Percentiles rank a stretch among this genome's conserved stretches.
Evolutionary conservation across 164 flowering plant genomes (phyloP).

Genomic region (Macadamia integrifolia): DNA sequence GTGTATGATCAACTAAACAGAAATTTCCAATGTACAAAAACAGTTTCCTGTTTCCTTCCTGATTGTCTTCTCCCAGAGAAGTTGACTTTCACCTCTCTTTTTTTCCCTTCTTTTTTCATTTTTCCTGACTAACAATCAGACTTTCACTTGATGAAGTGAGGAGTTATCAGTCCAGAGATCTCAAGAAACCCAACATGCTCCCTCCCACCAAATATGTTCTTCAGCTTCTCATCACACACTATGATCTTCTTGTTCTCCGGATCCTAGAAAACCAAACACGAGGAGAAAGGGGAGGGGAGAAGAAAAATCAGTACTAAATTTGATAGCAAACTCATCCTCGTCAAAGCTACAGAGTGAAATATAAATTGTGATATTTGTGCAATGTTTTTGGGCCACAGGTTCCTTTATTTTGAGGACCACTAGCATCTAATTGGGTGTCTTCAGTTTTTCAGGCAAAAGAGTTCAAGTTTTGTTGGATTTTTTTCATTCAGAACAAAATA

Average conservation of each 20-base stretch:
- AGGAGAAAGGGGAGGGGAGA: neutral
- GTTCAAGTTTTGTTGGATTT: too few relatives aligned
- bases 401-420: too few relatives aligned
- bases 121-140: neutral
- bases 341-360: too few relatives aligned
- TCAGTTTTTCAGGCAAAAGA: too few relatives aligned
- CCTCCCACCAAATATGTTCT: slow-evolving; percentile 67
- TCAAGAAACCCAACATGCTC: slow-evolving; percentile 92
- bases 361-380: too few relatives aligned
- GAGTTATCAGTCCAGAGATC: slow-evolving; percentile 68
- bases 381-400: too few relatives aligned
- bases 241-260: slow-evolving; percentile 82
- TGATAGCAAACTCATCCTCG: too few relatives aligned
- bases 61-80: too few relatives aligned
- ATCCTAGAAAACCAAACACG: slow-evolving; percentile 34
- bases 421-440: too few relatives aligned
- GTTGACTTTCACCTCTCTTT: too few relatives aligned
- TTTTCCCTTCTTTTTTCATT: neutral
- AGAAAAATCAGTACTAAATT: neutral
- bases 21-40: slow-evolving; percentile 12
- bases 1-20: neutral
- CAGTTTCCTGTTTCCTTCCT: neutral
- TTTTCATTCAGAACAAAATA: too few relatives aligned
- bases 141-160: slow-evolving; percentile 60
- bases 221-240: slow-evolving; percentile 88